Base-by-base conservation (phyloP, 345 rosid genomes). In the Eucalyptus cladocalyx region DNA sequence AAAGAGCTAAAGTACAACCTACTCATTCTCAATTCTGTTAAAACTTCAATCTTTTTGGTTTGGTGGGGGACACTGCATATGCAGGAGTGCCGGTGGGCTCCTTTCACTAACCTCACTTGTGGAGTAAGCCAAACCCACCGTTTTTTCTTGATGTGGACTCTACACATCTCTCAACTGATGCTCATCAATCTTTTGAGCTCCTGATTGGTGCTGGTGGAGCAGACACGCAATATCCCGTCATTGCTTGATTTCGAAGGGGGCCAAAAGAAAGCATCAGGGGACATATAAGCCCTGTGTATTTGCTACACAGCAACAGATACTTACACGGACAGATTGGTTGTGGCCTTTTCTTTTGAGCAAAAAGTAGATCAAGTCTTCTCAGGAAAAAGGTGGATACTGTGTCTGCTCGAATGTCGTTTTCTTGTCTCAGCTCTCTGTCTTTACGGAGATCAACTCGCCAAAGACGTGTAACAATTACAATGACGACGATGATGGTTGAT, bases 31-130 rank as follows among this genome's bases (percentile, higher is more conserved):
- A 21, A 40, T 76, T 76, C 47, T 76, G 83, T 76, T 37, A 37
- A 76, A 40, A 76, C 83, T 76, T 37, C 47, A 37, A 37, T 76
- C 47, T 40, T 76, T 76, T 12, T 21, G 83, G 83, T 40, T 76
- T 76, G 83, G 83, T 76, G 47, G 47, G 47, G 83, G 37, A 76
- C 83, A 37, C 42, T 76, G 28, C 83, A 76, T 21, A 21, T 40
- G 42, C 47, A 37, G 42, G 83, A 76, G 45, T 24, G 56, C 21
- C 53, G 15, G 50, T 86, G 90, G 90, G 90, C 88, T 86, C 90
- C 34, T 49, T 32, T 86, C 88, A 89, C 90, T 89, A 65, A 81
- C 90, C 88, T 86, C 88, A 24, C 90, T 89, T 89, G 81, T 50
- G 69, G 48, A 65, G 37, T 69, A 89, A 89, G 90, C 87, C 85